Evolutionary conservation across 139 green algal genomes (phyloP).

Genomic region (Coelastrella sp.): DNA sequence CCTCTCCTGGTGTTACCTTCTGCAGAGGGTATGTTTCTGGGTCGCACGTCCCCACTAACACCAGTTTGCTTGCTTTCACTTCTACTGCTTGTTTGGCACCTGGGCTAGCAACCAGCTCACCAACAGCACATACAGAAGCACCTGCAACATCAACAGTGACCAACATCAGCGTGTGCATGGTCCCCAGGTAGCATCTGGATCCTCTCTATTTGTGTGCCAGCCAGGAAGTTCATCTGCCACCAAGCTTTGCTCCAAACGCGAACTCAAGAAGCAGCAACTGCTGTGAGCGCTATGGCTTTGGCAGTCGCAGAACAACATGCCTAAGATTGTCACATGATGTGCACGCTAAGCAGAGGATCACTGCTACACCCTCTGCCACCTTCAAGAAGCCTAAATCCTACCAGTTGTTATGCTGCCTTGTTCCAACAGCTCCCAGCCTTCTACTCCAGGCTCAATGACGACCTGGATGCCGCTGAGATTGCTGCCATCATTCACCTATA

Average conservation of each 20-base stretch:
- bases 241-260: no score
- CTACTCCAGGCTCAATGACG: constrained; percentile 37
- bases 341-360: not conserved
- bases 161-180: not conserved
- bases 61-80: constrained; percentile 46
- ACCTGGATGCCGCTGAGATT: constrained; percentile 59
- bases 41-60: constrained; percentile 53
- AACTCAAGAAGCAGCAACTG: no score
- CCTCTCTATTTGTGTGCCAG: no score
- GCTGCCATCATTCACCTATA: constrained; percentile 63
- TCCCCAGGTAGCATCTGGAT: no score
- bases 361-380: not conserved
- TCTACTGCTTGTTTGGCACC: constrained; percentile 58
- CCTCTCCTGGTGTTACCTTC: constrained; percentile 42
- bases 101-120: constrained; percentile 42
- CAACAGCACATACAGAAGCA: constrained; percentile 44
- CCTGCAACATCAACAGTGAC: constrained; percentile 5
- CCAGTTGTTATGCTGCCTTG: constrained; percentile 55
- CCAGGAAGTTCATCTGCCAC: no score
- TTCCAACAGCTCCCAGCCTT: constrained; percentile 54
- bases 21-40: constrained; percentile 61
- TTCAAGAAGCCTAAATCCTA: not conserved
- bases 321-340: not conserved
- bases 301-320: no score
- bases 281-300: no score